Evolutionary conservation across 2,329 filamentous ascomycete genomes (phyloP).

Genomic region (Cladosporium sp.): DNA sequence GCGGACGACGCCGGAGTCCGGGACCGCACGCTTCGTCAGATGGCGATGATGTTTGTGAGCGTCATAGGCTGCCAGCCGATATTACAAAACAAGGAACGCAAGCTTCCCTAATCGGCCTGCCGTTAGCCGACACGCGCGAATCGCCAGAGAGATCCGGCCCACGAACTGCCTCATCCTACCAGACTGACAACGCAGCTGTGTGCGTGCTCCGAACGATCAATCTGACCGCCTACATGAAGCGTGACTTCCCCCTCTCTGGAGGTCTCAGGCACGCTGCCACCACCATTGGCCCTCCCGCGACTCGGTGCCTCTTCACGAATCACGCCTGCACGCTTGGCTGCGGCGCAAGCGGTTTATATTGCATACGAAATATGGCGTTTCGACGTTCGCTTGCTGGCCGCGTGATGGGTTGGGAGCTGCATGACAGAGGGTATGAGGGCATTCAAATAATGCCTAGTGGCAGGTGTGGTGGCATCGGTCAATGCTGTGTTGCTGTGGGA

Average conservation of each 20-base stretch:
- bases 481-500: conserved; percentile 11
- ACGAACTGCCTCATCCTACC: conserved; percentile 5
- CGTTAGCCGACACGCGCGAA: conserved; percentile 13
- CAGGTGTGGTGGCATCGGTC: background rate
- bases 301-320: conserved; percentile 6
- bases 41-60: conserved; percentile 4
- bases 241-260: conserved; percentile 13
- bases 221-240: conserved; percentile 11
- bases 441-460: background rate
- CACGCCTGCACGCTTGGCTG: conserved; percentile 6
- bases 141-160: background rate
- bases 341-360: conserved; percentile 17
- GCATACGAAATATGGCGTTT: conserved; percentile 17
- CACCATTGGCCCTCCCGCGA: background rate
- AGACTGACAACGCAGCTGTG: conserved; percentile 5
- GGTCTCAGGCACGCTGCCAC: conserved; percentile 3
- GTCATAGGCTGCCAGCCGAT: conserved; percentile 6
- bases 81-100: conserved; percentile 7
- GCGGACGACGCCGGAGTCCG: background rate
- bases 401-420: conserved; percentile 5
- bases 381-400: conserved; percentile 2
- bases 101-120: conserved; percentile 1
- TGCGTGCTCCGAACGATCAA: background rate
- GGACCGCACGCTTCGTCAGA: background rate
- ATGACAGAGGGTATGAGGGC: background rate